These are phyloP conservation scores for Phtheirospermum japonicum DNA, from an alignment of 257 asterid species.

Conservation along the genomic window DNA sequence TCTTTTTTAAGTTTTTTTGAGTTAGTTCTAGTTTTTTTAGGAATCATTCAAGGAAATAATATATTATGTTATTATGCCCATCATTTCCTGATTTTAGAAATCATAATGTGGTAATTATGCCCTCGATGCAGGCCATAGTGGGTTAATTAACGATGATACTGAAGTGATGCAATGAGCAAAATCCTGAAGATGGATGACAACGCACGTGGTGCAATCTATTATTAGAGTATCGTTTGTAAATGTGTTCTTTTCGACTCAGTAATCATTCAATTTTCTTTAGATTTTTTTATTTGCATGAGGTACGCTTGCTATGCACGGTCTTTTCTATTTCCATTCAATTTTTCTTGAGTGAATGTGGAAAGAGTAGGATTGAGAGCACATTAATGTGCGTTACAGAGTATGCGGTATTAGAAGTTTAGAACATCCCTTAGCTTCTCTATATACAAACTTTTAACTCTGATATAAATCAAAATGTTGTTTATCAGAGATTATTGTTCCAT, in stretches of 20 bases:
- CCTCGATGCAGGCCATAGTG: constrained; percentile 50
- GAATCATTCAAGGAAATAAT: constrained; percentile 3
- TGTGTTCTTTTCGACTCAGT: not conserved
- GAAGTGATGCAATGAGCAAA: constrained; percentile 31
- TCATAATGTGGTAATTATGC: constrained; percentile 21
- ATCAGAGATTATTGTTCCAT: too few relatives aligned
- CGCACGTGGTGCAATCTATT: constrained; percentile 23
- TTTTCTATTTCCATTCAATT: too few relatives aligned
- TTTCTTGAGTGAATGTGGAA: too few relatives aligned
- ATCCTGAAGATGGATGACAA: constrained; percentile 24
- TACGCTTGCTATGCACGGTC: not conserved
- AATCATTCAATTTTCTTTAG: not conserved
- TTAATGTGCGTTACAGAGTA: too few relatives aligned
- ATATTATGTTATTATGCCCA: not conserved
- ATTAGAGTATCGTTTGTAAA: constrained; percentile 7
- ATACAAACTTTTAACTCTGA: too few relatives aligned
- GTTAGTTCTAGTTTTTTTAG: not conserved
- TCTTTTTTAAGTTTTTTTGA: too few relatives aligned
- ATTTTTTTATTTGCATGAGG: not conserved
- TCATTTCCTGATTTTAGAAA: constrained; percentile 17
- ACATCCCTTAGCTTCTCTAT: too few relatives aligned
- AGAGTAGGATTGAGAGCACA: too few relatives aligned
- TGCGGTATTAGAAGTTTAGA: too few relatives aligned
- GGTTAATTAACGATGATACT: constrained; percentile 35
- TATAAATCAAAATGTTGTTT: too few relatives aligned